phyloP scores from a whole-genome alignment of 202 grass and related monocot genomes.

The Elaeis oleifera region DNA sequence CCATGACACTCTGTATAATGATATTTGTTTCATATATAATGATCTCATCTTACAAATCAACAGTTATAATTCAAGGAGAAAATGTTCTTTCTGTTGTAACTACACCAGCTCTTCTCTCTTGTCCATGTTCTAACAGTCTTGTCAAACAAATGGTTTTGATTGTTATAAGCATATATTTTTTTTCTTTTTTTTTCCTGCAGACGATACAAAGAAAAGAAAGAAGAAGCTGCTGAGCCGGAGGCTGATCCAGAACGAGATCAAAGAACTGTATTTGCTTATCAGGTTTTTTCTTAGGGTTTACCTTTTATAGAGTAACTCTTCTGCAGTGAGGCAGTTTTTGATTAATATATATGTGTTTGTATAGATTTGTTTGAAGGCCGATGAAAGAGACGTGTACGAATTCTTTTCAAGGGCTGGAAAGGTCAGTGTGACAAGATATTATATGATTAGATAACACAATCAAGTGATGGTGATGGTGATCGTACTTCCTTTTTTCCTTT shows the following conservation, averaged over 20 bases:
- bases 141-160: no score
- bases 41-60: no score
- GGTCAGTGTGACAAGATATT: constrained; percentile 32
- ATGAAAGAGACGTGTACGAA: constrained; percentile 96
- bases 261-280: constrained; percentile 98
- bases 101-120: no score
- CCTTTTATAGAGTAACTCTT: constrained; percentile 1
- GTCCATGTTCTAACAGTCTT: no score
- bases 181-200: constrained; percentile 31
- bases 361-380: constrained; percentile 91
- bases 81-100: no score
- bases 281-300: constrained; percentile 46
- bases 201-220: constrained; percentile 53
- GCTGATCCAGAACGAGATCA: constrained; percentile 99
- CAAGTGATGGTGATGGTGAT: no score
- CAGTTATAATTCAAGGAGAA: no score
- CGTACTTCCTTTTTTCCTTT: no score
- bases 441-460: not conserved
- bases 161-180: constrained; percentile 3
- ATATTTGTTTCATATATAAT: no score
- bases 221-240: constrained; percentile 63
- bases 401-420: constrained; percentile 99
- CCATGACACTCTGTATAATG: no score
- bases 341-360: not conserved
- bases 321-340: not conserved